Evolutionary conservation across 2,329 filamentous ascomycete species (phyloP).

Genomic region (Paecilomyces niveus): DNA sequence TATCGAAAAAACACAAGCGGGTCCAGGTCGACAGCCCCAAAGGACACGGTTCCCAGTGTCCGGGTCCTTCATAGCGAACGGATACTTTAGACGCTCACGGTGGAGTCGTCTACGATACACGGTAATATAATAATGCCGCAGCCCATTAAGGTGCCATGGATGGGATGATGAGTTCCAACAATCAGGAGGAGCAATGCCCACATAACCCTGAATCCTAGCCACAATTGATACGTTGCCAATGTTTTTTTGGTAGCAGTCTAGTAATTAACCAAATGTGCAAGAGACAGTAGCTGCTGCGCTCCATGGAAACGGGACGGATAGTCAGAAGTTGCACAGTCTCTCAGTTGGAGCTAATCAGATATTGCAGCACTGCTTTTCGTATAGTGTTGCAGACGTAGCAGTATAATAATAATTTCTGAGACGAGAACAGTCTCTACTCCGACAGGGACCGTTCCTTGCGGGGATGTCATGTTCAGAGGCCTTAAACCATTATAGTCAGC

Average conservation of each 20-base stretch:
- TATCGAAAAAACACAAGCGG: neutral
- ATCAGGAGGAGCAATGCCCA: neutral
- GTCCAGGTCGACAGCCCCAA: neutral
- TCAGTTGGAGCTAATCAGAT: no score
- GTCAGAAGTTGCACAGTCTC: no score
- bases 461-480: no score
- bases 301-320: neutral
- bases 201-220: no score
- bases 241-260: neutral
- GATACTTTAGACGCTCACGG: neutral
- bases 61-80: neutral
- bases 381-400: no score
- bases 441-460: no score
- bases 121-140: neutral
- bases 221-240: no score
- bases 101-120: neutral
- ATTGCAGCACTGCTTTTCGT: no score
- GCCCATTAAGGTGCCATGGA: neutral
- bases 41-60: neutral
- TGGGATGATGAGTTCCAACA: neutral
- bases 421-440: no score
- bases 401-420: no score
- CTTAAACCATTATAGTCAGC: no score
- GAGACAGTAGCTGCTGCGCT: neutral
- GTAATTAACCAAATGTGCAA: neutral